phyloP scores from a whole-genome alignment of 2,329 filamentous ascomycete species.

The Neofusicoccum kwambonambiense region DNA sequence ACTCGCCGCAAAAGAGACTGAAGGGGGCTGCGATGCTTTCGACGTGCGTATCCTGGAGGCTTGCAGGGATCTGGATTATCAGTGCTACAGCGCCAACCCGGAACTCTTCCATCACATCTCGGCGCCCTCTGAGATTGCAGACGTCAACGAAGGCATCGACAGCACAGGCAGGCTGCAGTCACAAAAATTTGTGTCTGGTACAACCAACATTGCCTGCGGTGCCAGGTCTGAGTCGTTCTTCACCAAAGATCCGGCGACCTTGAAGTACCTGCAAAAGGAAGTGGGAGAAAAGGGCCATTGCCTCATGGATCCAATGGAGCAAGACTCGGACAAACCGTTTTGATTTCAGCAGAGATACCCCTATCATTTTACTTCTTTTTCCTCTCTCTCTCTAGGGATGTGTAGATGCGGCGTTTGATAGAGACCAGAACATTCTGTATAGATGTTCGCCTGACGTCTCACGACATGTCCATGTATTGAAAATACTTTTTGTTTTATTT shows the following conservation, averaged over 20 bases:
- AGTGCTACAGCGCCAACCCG: constrained; percentile 38
- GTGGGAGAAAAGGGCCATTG: constrained; percentile 29
- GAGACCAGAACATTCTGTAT: neutral
- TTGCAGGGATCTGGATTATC: constrained; percentile 36
- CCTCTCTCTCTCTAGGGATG: neutral
- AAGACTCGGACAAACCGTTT: constrained; percentile 18
- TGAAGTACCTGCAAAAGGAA: constrained; percentile 29
- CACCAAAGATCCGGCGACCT: constrained; percentile 23
- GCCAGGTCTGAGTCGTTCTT: constrained; percentile 28
- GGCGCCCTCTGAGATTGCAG: constrained; percentile 32
- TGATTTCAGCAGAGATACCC: constrained; percentile 13
- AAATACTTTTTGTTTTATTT: no score
- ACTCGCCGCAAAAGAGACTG: constrained; percentile 19
- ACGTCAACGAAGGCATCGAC: constrained; percentile 22
- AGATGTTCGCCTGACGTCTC: neutral
- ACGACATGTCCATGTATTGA: neutral
- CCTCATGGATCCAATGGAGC: constrained; percentile 23
- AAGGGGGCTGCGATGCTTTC: constrained; percentile 31
- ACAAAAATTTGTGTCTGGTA: neutral
- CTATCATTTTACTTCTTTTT: neutral
- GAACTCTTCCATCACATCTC: constrained; percentile 43
- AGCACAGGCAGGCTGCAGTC: constrained; percentile 11
- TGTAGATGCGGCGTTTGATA: neutral
- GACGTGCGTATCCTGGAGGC: constrained; percentile 41
- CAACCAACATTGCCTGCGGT: constrained; percentile 36